Percentiles rank a stretch among this genome's conserved stretches.
phyloP scores from a whole-genome alignment of 352 stramenopile species.

The Phytopythium aichiense region DNA sequence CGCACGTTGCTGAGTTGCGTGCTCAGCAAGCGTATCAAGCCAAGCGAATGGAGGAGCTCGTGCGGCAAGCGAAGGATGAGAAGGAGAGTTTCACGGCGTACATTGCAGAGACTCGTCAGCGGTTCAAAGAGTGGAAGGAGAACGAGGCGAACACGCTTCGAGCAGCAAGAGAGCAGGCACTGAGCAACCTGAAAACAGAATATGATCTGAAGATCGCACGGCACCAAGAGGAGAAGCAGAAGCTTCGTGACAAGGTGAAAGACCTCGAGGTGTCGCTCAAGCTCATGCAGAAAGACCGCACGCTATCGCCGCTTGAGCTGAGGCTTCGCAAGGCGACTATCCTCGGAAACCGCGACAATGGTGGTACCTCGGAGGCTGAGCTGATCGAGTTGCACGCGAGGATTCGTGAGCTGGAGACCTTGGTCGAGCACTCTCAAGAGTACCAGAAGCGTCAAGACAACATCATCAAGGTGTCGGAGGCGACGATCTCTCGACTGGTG shows the following conservation, averaged over 20 bases:
- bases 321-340: conserved; percentile 61
- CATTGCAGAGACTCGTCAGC: conserved; percentile 47
- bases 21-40: conserved; percentile 37
- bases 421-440: conserved; percentile 52
- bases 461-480: conserved; percentile 59
- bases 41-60: conserved; percentile 44
- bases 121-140: conserved; percentile 71
- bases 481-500: conserved; percentile 57
- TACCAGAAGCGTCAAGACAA: conserved; percentile 58
- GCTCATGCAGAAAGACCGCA: conserved; percentile 58
- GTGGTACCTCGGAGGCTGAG: conserved; percentile 40
- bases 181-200: conserved; percentile 50
- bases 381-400: conserved; percentile 47
- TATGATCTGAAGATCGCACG: conserved; percentile 63
- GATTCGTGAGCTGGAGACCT: conserved; percentile 51
- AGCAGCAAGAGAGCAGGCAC: conserved; percentile 37
- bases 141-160: conserved; percentile 32
- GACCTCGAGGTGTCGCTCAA: conserved; percentile 65
- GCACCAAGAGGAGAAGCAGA: conserved; percentile 72
- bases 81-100: conserved; percentile 47
- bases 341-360: conserved; percentile 38
- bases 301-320: conserved; percentile 56
- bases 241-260: conserved; percentile 68
- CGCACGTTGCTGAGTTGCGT: conserved; percentile 34
- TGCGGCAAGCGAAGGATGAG: conserved; percentile 45